phyloP scores from a whole-genome alignment of 2,329 filamentous ascomycete genomes.

The Lachnellula suecica region DNA sequence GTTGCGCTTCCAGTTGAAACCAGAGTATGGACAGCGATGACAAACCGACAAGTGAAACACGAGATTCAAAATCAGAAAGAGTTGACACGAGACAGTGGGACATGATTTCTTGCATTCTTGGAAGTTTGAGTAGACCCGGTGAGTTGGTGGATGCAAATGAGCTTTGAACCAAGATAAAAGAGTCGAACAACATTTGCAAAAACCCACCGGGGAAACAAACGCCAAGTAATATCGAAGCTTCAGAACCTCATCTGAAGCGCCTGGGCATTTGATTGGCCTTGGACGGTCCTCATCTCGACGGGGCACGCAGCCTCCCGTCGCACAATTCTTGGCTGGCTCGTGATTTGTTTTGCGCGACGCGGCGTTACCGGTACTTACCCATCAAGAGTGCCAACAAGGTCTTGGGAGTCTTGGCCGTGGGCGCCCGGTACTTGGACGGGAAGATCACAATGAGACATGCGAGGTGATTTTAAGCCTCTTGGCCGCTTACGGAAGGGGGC shows the following conservation, averaged over 20 bases:
- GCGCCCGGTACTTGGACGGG: too few relatives aligned
- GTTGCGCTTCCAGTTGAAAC: too few relatives aligned
- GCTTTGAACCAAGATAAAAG: neutral
- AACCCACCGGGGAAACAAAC: neutral
- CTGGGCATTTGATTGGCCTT: neutral
- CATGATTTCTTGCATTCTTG: too few relatives aligned
- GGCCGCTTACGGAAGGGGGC: neutral
- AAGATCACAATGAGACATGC: too few relatives aligned
- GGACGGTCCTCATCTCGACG: too few relatives aligned
- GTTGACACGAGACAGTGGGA: too few relatives aligned
- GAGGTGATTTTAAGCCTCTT: too few relatives aligned
- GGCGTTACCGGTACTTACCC: neutral
- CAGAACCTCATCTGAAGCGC: neutral
- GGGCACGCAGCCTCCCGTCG: neutral
- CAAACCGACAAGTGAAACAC: too few relatives aligned
- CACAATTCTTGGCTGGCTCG: neutral
- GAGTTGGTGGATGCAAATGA: neutral
- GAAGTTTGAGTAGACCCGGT: too few relatives aligned
- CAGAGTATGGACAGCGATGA: too few relatives aligned
- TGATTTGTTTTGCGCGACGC: neutral
- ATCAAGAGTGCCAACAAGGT: neutral
- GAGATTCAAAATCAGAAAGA: too few relatives aligned
- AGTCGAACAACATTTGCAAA: neutral
- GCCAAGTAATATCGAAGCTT: neutral
- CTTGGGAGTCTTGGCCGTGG: neutral